These are phyloP conservation scores for Pseudopithomyces chartarum DNA, from an alignment of 2,329 filamentous ascomycete genomes.

Conservation along the genomic window DNA sequence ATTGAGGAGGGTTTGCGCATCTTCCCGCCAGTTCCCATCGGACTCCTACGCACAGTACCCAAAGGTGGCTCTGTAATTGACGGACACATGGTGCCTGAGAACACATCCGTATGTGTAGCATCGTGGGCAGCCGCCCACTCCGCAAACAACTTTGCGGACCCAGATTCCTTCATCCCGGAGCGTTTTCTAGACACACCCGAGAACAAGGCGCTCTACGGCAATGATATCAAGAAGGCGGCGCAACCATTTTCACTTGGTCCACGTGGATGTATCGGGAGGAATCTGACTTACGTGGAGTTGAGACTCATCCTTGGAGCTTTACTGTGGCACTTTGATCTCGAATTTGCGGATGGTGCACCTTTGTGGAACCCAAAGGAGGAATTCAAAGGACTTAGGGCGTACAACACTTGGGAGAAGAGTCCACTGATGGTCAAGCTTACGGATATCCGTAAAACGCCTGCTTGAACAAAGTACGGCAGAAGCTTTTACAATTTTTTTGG, in stretches of 20 bases:
- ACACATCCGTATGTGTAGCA: slow-evolving; percentile 32
- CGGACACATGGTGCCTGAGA: slow-evolving; percentile 44
- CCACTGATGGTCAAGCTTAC: slow-evolving; percentile 38
- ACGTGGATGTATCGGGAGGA: slow-evolving; percentile 37
- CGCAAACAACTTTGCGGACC: slow-evolving; percentile 37
- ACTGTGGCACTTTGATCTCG: slow-evolving; percentile 43
- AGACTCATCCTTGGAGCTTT: slow-evolving; percentile 36
- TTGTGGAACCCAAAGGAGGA: slow-evolving; percentile 36
- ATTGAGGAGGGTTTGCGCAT: slow-evolving; percentile 54
- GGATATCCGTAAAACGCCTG: slow-evolving; percentile 30
- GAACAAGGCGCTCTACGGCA: slow-evolving; percentile 17
- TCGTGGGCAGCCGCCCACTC: slow-evolving; percentile 37
- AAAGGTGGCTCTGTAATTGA: slow-evolving; percentile 44
- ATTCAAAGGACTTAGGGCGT: slow-evolving; percentile 34
- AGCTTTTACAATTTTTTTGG: too few relatives aligned
- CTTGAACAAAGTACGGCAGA: slow-evolving; percentile 2
- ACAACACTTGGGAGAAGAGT: slow-evolving; percentile 42
- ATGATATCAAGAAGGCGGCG: slow-evolving; percentile 35
- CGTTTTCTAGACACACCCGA: slow-evolving; percentile 36
- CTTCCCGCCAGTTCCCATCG: slow-evolving; percentile 52
- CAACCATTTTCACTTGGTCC: slow-evolving; percentile 40
- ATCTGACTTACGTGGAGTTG: slow-evolving; percentile 43
- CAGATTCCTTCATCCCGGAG: slow-evolving; percentile 42
- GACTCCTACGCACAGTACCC: slow-evolving; percentile 44
- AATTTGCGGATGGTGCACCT: slow-evolving; percentile 34